Evolutionary conservation across 78 protist species (phyloP).

Genomic region (slime mould (Dictyostelium discoideum)): DNA sequence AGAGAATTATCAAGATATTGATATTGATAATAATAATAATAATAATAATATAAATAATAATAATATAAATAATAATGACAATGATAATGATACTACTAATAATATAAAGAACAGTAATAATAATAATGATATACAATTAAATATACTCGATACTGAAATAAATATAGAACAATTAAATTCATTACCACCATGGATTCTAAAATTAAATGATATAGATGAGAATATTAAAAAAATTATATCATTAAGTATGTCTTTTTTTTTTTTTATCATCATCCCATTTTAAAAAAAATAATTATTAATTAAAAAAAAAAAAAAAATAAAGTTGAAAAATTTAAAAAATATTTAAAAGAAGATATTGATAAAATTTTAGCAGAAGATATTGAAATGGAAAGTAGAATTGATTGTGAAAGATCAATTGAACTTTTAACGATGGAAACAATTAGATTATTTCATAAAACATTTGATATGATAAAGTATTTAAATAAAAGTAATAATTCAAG

Average conservation of each 20-base stretch:
- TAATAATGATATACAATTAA: not conserved
- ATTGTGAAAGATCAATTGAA: constrained; percentile 24
- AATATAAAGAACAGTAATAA: no score
- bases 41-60: no score
- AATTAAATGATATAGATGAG: constrained; percentile 14
- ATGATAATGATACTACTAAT: no score
- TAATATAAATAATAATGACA: no score
- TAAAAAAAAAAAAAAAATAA: not conserved
- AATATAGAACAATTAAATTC: not conserved
- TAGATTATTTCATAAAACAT: constrained; percentile 33
- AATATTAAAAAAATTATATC: not conserved
- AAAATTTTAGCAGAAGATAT: constrained; percentile 10
- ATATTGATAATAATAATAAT: no score
- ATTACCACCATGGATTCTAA: constrained; percentile 38
- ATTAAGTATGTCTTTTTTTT: constrained; percentile 3
- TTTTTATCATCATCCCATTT: no score
- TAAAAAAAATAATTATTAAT: no score
- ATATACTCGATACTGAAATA: not conserved
- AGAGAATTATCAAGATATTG: not conserved
- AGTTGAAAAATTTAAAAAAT: constrained; percentile 4
- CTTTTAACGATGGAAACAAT: constrained; percentile 23
- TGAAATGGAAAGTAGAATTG: not conserved
- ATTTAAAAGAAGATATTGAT: not conserved
- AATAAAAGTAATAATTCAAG: not conserved
- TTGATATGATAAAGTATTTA: constrained; percentile 16